Percentiles rank a stretch among this genome's conserved stretches.
phyloP scores from a whole-genome alignment of 1,139 yeast species.

The Candida anutae region DNA sequence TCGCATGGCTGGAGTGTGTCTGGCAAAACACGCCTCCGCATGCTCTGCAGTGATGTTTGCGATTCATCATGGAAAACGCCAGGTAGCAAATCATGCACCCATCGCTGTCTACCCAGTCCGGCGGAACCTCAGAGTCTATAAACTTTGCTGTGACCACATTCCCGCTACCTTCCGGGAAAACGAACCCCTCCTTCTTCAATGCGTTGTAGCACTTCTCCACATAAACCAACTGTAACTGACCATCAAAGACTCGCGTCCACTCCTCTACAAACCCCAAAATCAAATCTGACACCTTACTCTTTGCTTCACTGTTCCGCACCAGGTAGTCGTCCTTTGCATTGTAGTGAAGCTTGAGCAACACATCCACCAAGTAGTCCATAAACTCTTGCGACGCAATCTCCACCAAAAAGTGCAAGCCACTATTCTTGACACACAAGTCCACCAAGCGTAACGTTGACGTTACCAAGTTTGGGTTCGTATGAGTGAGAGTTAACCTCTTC shows the following conservation, averaged over 20 bases:
- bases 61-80: constrained; percentile 68
- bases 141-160: constrained; percentile 37
- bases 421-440: constrained; percentile 87
- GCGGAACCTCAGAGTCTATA: constrained; percentile 88
- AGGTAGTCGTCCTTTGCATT: constrained; percentile 19
- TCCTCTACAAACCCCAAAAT: constrained; percentile 62
- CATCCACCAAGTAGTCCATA: constrained; percentile 60
- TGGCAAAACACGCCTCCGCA: constrained; percentile 96
- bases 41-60: constrained; percentile 94
- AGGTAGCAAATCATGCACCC: constrained; percentile 92
- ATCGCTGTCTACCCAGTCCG: constrained; percentile 96
- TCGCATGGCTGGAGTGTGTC: constrained; percentile 63
- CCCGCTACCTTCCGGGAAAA: constrained; percentile 52
- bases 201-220: constrained; percentile 56
- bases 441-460: constrained; percentile 65
- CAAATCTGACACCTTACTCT: constrained; percentile 49
- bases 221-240: constrained; percentile 59
- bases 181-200: constrained; percentile 55
- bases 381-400: constrained; percentile 85
- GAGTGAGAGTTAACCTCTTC: constrained; percentile 56
- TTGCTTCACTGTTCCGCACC: constrained; percentile 31
- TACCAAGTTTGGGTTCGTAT: constrained; percentile 68
- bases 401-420: constrained; percentile 76
- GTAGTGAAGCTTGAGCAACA: constrained; percentile 30
- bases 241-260: constrained; percentile 71